Evolutionary conservation across 306 rosid genomes (phyloP).

Genomic region (Glycine latifolia): DNA sequence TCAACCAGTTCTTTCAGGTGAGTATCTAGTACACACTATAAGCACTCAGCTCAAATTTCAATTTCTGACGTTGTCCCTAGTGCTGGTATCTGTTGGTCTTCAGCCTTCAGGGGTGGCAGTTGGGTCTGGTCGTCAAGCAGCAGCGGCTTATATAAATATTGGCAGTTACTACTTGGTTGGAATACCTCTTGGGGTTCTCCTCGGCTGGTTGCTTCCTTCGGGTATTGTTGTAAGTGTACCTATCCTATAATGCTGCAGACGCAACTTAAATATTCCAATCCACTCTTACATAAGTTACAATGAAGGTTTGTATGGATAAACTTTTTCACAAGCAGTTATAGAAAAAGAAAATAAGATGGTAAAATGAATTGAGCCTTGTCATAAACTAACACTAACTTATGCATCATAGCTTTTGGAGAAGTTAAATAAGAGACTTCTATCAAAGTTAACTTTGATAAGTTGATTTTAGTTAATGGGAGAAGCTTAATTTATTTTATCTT

Average conservation of each 20-base stretch:
- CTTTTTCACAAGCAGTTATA: no score
- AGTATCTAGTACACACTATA: slow-evolving; percentile 24
- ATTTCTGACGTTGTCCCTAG: neutral
- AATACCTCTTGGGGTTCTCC: slow-evolving; percentile 60
- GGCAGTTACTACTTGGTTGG: slow-evolving; percentile 70
- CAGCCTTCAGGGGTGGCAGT: slow-evolving; percentile 71
- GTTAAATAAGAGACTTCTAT: no score
- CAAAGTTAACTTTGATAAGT: no score
- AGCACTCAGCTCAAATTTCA: neutral
- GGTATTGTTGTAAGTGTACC: slow-evolving; percentile 54
- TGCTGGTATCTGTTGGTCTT: slow-evolving; percentile 40
- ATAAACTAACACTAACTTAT: neutral
- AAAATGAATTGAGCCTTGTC: neutral
- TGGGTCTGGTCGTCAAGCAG: slow-evolving; percentile 72
- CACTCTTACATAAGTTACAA: neutral
- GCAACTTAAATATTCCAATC: neutral
- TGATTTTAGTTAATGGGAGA: no score
- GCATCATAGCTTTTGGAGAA: neutral
- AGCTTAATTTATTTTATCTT: no score
- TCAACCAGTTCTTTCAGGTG: slow-evolving; percentile 78
- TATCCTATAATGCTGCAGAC: neutral
- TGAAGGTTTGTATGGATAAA: no score
- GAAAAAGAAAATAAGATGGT: neutral
- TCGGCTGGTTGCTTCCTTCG: slow-evolving; percentile 61
- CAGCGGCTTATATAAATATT: slow-evolving; percentile 64